These are phyloP conservation scores for Prunus fruticosa DNA, from an alignment of 306 rosid genomes.

Conservation along the genomic window DNA sequence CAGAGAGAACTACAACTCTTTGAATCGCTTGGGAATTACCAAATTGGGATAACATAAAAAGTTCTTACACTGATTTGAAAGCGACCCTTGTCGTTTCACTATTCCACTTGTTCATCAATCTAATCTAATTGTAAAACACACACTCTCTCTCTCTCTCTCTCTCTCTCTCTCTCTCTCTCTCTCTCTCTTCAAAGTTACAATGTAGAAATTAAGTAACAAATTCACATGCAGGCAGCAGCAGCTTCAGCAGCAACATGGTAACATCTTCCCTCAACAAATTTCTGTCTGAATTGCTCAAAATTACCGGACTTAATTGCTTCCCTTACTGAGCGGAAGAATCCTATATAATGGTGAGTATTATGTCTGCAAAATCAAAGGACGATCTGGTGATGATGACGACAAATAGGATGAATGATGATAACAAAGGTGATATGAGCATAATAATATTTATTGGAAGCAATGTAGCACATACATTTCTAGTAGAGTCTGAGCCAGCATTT, in stretches of 20 bases:
- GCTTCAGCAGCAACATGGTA: conserved; percentile 33
- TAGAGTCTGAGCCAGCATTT: conserved; percentile 91
- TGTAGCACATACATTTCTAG: conserved; percentile 60
- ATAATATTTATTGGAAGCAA: neutral
- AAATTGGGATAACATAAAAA: no score
- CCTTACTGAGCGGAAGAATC: conserved; percentile 69
- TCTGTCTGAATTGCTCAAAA: conserved; percentile 59
- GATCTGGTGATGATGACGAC: conserved; percentile 5
- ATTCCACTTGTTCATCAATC: no score
- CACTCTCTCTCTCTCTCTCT: neutral
- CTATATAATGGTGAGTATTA: conserved; percentile 80
- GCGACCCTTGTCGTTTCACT: no score
- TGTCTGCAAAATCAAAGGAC: conserved; percentile 60
- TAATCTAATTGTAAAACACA: no score
- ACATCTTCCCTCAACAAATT: conserved; percentile 53
- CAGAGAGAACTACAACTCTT: no score
- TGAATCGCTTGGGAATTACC: no score
- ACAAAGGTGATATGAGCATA: neutral
- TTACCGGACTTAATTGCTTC: conserved; percentile 70
- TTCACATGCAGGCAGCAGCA: conserved; percentile 37
- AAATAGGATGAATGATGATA: neutral
- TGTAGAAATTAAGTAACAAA: neutral
- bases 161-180: neutral
- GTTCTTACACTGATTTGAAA: no score
- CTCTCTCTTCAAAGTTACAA: neutral